Conservation (phyloP, 2,329 filamentous ascomycete genomes). For the Colletotrichum sansevieriae region DNA sequence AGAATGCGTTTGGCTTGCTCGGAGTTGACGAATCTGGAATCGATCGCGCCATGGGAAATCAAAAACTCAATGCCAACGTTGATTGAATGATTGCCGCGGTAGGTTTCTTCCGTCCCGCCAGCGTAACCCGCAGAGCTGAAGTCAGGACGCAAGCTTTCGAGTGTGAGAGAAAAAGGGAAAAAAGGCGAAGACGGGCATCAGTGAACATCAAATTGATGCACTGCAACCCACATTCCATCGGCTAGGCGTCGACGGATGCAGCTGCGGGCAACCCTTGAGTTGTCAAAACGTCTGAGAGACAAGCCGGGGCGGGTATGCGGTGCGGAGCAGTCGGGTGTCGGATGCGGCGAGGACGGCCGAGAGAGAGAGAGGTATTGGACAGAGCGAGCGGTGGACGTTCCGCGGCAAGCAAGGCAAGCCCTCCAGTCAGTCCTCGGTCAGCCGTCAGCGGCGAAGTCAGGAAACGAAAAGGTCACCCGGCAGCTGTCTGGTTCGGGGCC, state of each 20-base stretch:
- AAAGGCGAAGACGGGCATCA: not conserved
- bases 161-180: not conserved
- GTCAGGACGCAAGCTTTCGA: not conserved
- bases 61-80: not conserved
- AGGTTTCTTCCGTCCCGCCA: not conserved
- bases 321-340: not conserved
- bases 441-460: slow-evolving; percentile 3
- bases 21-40: slow-evolving; percentile 9
- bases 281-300: slow-evolving; percentile 17
- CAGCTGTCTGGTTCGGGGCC: slow-evolving; percentile 15
- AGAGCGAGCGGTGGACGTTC: not conserved
- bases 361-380: not conserved
- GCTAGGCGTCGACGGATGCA: slow-evolving; percentile 18
- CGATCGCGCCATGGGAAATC: not conserved
- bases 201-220: slow-evolving; percentile 26
- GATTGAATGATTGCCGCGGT: slow-evolving; percentile 18
- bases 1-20: slow-evolving; percentile 2
- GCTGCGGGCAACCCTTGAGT: slow-evolving; percentile 36
- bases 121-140: not conserved
- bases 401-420: too few species aligned
- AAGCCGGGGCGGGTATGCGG: slow-evolving; percentile 15
- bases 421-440: slow-evolving; percentile 21
- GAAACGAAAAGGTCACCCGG: too few species aligned
- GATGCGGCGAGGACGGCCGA: slow-evolving; percentile 1
- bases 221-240: slow-evolving; percentile 18